Conservation (phyloP, 1,284 basidiomycete species). For the Puccinia coronata region DNA sequence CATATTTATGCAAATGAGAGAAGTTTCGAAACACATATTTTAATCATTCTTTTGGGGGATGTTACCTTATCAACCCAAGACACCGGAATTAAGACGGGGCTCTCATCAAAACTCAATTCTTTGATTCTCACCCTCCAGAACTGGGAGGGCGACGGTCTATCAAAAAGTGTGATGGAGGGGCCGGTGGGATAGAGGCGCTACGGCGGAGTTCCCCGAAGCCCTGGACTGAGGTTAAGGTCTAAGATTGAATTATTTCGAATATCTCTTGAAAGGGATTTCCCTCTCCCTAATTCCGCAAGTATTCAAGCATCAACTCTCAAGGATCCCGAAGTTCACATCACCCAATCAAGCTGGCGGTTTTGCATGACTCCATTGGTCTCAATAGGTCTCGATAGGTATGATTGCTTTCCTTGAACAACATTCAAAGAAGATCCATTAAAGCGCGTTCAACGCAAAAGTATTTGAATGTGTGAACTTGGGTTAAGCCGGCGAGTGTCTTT, state of each 20-base stretch:
- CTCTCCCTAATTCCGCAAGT: slow-evolving; percentile 17
- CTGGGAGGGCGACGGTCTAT: neutral
- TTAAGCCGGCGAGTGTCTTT: neutral
- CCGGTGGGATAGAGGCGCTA: neutral
- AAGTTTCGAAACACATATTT: neutral
- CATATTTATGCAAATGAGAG: neutral
- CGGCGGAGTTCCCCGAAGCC: slow-evolving; percentile 22
- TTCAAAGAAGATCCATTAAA: neutral
- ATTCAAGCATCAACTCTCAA: neutral
- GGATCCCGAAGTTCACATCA: slow-evolving; percentile 13
- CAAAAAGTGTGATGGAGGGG: slow-evolving; percentile 2
- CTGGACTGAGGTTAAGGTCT: neutral
- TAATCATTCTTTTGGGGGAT: neutral
- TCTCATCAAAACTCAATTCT: slow-evolving; percentile 19
- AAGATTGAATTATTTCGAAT: neutral
- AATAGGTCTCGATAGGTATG: no score
- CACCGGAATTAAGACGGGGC: slow-evolving; percentile 29
- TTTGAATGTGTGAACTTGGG: neutral
- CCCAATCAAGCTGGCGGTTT: slow-evolving; percentile 8
- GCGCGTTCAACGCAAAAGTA: slow-evolving; percentile 7
- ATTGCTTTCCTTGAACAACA: neutral
- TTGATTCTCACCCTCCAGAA: slow-evolving; percentile 4
- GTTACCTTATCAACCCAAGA: neutral
- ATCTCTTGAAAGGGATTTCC: slow-evolving; percentile 29
- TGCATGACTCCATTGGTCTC: neutral